A percentile compares a stretch with the other conserved stretches of the same genome.
These are phyloP conservation scores for Lachancea dasiensis DNA, from an alignment of 805 yeast genomes.

Conservation along the genomic window DNA sequence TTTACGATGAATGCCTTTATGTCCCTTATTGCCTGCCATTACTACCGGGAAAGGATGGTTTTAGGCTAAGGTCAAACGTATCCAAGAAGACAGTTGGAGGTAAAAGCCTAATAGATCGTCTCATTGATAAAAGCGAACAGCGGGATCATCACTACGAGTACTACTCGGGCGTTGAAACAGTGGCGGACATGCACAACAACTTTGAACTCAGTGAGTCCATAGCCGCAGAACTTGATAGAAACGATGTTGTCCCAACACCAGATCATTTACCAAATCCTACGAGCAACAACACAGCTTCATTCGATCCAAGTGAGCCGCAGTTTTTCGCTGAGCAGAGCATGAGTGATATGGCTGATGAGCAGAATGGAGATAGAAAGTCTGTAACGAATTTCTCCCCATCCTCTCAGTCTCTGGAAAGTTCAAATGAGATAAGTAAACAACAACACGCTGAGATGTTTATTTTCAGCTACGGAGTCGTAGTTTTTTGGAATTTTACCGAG, in stretches of 20 bases:
- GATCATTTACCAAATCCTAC: conserved; percentile 25
- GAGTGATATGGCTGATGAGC: conserved; percentile 1
- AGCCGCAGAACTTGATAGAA: conserved; percentile 14
- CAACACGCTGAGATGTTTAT: conserved; percentile 82
- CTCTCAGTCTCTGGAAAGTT: conserved; percentile 7
- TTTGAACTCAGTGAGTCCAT: conserved; percentile 32
- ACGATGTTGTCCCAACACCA: conserved; percentile 18
- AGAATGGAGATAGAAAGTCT: conserved; percentile 12
- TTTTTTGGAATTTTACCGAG: conserved; percentile 94
- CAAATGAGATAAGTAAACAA: conserved; percentile 15
- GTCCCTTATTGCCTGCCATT: conserved; percentile 85
- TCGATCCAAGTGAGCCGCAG: conserved; percentile 92
- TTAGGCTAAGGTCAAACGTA: conserved; percentile 62
- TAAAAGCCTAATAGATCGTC: conserved; percentile 56
- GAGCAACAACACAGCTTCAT: conserved; percentile 41
- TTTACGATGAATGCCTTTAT: conserved; percentile 89
- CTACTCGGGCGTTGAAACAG: conserved; percentile 67
- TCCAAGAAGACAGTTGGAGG: conserved; percentile 37
- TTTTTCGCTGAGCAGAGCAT: conserved; percentile 53
- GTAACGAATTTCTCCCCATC: conserved; percentile 11
- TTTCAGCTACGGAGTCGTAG: conserved; percentile 91
- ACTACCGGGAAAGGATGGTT: conserved; percentile 77
- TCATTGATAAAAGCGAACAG: conserved; percentile 76
- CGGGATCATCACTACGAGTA: conserved; percentile 90
- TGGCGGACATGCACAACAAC: conserved; percentile 46